Evolutionary conservation across 257 asterid species (phyloP).

Genomic region (Salvia hispanica): DNA sequence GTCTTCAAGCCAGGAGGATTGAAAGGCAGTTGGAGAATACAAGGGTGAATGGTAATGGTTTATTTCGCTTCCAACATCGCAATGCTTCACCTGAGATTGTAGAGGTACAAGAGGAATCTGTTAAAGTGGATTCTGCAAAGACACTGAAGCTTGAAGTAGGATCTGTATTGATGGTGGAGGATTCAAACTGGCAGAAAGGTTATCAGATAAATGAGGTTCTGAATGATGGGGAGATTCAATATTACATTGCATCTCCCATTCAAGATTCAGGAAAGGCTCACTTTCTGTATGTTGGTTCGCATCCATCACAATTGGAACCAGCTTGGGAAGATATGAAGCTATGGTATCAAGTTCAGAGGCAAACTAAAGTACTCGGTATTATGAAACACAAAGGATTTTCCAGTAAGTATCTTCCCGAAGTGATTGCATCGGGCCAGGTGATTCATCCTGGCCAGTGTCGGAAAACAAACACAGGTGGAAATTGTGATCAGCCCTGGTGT

Average conservation of each 20-base stretch:
- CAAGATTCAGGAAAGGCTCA: constrained; percentile 58
- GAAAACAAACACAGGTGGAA: constrained; percentile 58
- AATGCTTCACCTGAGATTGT: constrained; percentile 89
- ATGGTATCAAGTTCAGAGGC: constrained; percentile 99
- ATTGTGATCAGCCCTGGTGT: constrained; percentile 82
- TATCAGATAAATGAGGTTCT: constrained; percentile 62
- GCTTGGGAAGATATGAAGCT: constrained; percentile 94
- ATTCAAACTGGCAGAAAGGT: constrained; percentile 67
- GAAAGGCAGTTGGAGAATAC: constrained; percentile 76
- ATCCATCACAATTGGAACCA: constrained; percentile 91
- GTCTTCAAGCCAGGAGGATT: constrained; percentile 82
- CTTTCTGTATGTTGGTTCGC: constrained; percentile 84
- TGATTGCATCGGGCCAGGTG: constrained; percentile 78
- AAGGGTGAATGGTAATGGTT: constrained; percentile 61
- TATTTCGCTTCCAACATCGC: constrained; percentile 70
- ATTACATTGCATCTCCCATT: constrained; percentile 62
- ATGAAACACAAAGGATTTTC: constrained; percentile 89
- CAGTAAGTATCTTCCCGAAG: constrained; percentile 75
- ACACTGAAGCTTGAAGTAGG: constrained; percentile 74
- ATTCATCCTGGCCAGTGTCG: constrained; percentile 79
- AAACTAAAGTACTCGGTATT: constrained; percentile 74
- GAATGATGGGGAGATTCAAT: constrained; percentile 68
- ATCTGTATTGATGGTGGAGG: constrained; percentile 68
- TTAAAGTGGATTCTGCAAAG: constrained; percentile 55
- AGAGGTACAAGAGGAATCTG: constrained; percentile 79